Evolutionary conservation across 2,329 filamentous ascomycete species (phyloP), one percentile per base, ranked within the genome.

Genomic region (Talaromyces atroroseus): DNA sequence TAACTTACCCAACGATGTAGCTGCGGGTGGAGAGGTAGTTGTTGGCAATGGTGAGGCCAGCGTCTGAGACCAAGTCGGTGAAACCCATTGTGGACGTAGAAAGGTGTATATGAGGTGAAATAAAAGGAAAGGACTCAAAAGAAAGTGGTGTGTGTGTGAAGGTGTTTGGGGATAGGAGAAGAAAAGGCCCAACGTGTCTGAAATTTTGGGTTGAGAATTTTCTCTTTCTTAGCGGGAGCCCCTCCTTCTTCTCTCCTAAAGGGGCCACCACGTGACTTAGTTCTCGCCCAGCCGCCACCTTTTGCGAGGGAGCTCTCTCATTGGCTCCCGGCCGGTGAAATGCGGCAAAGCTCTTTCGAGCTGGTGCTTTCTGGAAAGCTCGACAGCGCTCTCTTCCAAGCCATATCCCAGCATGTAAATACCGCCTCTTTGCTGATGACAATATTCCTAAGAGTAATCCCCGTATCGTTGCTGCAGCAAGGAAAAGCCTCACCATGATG

Each of bases 1-100:
- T 46, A 56, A 84, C 89, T 73, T 87, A 92, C 89, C 89, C 89
- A 77, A 86, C 79, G 70, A 92, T 86, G 80, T 92, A 92, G 78
- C 85, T 89, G 72, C 87, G 84, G 71, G 86, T 89, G 60, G 68
- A 63, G 58, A 75, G 66, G 69, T 65, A 75, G 64, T 66, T 66
- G 70, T 75, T 73, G 71, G 73, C 72, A 83, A 81, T 68, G 68
- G 81, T 78, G 61, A 86, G 76, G 71, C 83, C 83, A 71, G 82
- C 75, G 63, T 85, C 83, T 72, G 80, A 81, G 64, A 82, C 74
- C 65, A 87, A 78, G 72, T 86, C 83, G 68, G 80, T 80, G 80
- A 87, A 87, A 76, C 84, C 84, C 84, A 87, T 87, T 70, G 66
- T 74, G 69, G 71, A 48, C 12, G 65, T 53, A 20, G 40, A 53